phyloP scores from a whole-genome alignment of 2,329 filamentous ascomycete species.

The Colletotrichum tamarilloi region DNA sequence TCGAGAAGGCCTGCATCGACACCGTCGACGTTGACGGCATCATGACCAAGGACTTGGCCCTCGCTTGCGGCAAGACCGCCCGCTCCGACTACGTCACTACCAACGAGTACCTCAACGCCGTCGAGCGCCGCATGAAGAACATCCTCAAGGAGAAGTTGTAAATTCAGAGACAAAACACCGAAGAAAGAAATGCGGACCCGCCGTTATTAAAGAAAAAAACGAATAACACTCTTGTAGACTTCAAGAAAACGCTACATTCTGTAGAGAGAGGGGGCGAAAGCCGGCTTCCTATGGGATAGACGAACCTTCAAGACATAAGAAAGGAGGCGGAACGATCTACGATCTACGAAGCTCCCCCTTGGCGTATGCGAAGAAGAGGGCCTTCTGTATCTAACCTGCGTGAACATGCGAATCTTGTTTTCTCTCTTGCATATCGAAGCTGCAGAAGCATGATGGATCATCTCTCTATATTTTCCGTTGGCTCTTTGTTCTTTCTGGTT shows the following conservation, averaged over 20 bases:
- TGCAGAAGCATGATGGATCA: constrained; percentile 7
- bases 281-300: neutral
- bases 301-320: neutral
- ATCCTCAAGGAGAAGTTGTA: constrained; percentile 83
- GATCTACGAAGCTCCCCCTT: neutral
- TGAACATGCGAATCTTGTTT: constrained; percentile 19
- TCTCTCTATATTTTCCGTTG: constrained; percentile 3
- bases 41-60: constrained; percentile 99
- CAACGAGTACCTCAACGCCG: constrained; percentile 88
- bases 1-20: constrained; percentile 94
- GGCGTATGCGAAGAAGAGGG: neutral
- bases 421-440: constrained; percentile 8
- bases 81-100: constrained; percentile 92
- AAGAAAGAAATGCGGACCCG: neutral
- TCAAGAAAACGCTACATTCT: neutral
- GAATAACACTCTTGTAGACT: neutral
- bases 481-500: neutral
- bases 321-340: neutral
- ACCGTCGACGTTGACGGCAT: constrained; percentile 93
- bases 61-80: constrained; percentile 89
- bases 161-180: constrained; percentile 28
- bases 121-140: constrained; percentile 88
- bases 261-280: neutral
- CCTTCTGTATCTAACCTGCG: constrained; percentile 7
- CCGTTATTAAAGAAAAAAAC: neutral